Evolutionary conservation across 1,284 basidiomycete genomes (phyloP).

Genomic region (Apiotrichum akiyoshidainum): DNA sequence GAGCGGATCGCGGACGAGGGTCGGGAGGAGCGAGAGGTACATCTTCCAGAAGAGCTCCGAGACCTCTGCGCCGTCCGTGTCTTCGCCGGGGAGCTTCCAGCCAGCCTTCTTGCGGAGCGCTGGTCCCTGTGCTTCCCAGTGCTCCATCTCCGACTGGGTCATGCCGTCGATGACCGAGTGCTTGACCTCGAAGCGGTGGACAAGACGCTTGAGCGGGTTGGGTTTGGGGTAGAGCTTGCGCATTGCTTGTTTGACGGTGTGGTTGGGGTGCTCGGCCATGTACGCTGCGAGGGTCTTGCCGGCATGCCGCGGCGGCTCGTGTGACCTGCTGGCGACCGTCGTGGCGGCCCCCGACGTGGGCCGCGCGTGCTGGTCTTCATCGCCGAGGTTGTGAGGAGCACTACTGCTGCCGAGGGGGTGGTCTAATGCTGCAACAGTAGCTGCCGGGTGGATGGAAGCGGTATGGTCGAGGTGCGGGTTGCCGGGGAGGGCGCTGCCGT

Average conservation of each 20-base stretch:
- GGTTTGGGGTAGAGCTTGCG: slow-evolving; percentile 38
- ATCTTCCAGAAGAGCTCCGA: slow-evolving; percentile 54
- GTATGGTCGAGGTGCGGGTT: too few relatives aligned
- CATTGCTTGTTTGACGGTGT: slow-evolving; percentile 38
- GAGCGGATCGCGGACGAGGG: slow-evolving; percentile 56
- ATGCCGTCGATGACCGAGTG: slow-evolving; percentile 49
- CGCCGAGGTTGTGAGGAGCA: too few relatives aligned
- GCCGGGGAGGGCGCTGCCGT: too few relatives aligned
- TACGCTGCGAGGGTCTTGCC: slow-evolving; percentile 33
- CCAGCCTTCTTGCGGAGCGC: slow-evolving; percentile 41
- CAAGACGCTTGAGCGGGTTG: slow-evolving; percentile 39
- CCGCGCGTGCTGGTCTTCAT: background rate
- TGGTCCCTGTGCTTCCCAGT: slow-evolving; percentile 34
- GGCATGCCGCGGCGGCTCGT: background rate
- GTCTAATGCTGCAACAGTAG: too few relatives aligned
- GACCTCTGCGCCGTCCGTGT: slow-evolving; percentile 41
- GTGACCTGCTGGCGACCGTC: background rate
- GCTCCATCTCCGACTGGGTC: slow-evolving; percentile 32
- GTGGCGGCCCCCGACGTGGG: background rate
- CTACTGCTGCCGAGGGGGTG: too few relatives aligned
- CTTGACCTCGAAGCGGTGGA: slow-evolving; percentile 42
- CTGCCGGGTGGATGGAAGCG: too few relatives aligned
- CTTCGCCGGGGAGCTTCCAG: slow-evolving; percentile 44
- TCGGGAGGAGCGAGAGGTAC: slow-evolving; percentile 57
- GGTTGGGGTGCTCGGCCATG: slow-evolving; percentile 37